These are phyloP conservation scores for Eucalyptus marginata DNA, from an alignment of 345 rosid genomes.

Conservation along the genomic window DNA sequence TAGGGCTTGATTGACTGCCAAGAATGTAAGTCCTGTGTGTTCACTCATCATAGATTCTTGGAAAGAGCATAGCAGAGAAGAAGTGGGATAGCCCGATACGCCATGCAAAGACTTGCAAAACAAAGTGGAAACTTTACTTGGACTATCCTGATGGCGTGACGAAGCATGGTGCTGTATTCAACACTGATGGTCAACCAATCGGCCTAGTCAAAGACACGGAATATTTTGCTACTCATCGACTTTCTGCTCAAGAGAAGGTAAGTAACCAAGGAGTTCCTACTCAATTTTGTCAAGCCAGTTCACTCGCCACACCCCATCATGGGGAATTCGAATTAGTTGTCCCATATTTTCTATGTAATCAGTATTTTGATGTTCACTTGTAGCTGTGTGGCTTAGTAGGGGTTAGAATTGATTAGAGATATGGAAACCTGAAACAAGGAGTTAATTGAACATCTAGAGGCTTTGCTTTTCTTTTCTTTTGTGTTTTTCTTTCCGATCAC, in stretches of 20 bases:
- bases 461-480: neutral
- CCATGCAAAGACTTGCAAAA: neutral
- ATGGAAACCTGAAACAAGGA: neutral
- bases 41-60: neutral
- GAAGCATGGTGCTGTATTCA: neutral
- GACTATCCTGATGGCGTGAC: neutral
- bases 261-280: neutral
- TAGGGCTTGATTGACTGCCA: neutral
- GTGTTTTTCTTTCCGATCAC: accelerated
- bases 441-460: neutral
- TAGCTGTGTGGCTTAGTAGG: neutral
- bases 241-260: neutral
- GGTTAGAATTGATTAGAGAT: neutral
- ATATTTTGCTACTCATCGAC: neutral
- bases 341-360: neutral
- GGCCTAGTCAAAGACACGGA: neutral
- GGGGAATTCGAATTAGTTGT: neutral
- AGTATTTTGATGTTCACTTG: neutral
- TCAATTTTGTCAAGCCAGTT: neutral
- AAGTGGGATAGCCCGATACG: neutral
- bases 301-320: accelerated
- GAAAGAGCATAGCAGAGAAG: neutral
- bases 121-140: neutral
- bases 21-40: neutral
- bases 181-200: neutral